A percentile compares a stretch with the other conserved stretches of the same genome.
Evolutionary conservation across 1,284 basidiomycete genomes (phyloP).

Genomic region (Malassezia yamatoensis): DNA sequence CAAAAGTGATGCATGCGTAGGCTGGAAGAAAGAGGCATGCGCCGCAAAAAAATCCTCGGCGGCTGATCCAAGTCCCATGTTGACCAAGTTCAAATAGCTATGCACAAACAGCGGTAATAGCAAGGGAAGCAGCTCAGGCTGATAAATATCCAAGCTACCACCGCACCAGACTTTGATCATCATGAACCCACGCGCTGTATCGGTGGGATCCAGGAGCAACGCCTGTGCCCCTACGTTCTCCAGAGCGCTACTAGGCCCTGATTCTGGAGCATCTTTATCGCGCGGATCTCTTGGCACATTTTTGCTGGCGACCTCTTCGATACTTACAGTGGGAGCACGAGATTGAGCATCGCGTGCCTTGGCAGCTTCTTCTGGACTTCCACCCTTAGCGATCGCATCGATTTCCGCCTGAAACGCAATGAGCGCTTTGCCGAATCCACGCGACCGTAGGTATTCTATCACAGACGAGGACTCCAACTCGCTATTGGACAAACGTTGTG

Average conservation of each 20-base stretch:
- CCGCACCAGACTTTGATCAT: slow-evolving; percentile 90
- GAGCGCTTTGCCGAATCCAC: slow-evolving; percentile 70
- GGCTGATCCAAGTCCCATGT: slow-evolving; percentile 77
- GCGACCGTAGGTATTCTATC: slow-evolving; percentile 69
- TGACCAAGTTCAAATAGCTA: slow-evolving; percentile 87
- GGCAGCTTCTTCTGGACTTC: slow-evolving; percentile 23
- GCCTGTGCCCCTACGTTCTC: slow-evolving; percentile 60
- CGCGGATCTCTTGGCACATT: slow-evolving; percentile 37
- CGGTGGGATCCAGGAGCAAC: slow-evolving; percentile 71
- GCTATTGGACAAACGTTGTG: background rate
- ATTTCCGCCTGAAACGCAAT: slow-evolving; percentile 63
- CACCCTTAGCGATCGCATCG: slow-evolving; percentile 44
- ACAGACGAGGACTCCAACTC: slow-evolving; percentile 50
- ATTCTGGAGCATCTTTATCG: slow-evolving; percentile 29
- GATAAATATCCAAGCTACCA: slow-evolving; percentile 73
- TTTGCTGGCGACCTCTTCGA: slow-evolving; percentile 50
- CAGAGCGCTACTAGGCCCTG: slow-evolving; percentile 44
- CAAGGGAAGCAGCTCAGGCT: slow-evolving; percentile 79
- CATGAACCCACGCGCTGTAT: slow-evolving; percentile 74
- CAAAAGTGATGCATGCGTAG: slow-evolving; percentile 62
- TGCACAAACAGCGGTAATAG: slow-evolving; percentile 93
- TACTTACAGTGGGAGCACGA: slow-evolving; percentile 54
- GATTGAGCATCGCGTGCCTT: slow-evolving; percentile 40
- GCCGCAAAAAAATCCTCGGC: slow-evolving; percentile 61
- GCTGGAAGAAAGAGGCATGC: slow-evolving; percentile 63